Base-by-base conservation (phyloP, 2,329 filamentous ascomycete genomes). In the Fusarium chlamydosporum region DNA sequence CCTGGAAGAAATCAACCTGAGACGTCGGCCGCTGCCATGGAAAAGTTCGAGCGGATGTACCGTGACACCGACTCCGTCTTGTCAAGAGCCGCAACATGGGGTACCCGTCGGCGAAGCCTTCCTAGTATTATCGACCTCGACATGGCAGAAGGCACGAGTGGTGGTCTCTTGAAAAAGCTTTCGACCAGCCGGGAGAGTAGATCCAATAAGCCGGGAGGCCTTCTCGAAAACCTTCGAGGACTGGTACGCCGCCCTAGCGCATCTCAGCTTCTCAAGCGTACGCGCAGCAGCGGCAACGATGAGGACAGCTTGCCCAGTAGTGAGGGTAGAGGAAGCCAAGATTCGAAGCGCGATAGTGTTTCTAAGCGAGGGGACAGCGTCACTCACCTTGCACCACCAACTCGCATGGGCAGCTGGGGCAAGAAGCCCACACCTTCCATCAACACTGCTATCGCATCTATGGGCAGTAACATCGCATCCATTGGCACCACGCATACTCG, bases 41-140 rank as follows among this genome's bases (percentile, higher is more conserved):
- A 81, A 42, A 80, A 72, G 38, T 88, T 85, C 55, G 79, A 87
- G 67, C 79, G 79, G 12, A 81, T 86, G 80, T 84, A 80, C 55
- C 81, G 81, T 20, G 86, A 89, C 65, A 88, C 82, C 47, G 84
- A 83, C 29, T 90, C 88, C 0, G 81, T 89, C 12, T 77, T 89
- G 11, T 91, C 88, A 3, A 82, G 86, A 65, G 85, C 88, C 15
- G 90, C 90, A 18, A 93, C 91, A 1, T 89, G 91, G 83, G 91
- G 91, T 16, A 93, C 91, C 3, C 85, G 88, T 8, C 86, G 89
- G 41, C 85, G 86, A 59, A 91, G 90, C 75, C 81, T 91, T 48
- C 88, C 89, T 3, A 89, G 85, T 69, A 72, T 84, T 56, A 67
- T 82, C 7, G 89, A 92, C 58, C 79, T 88, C 29, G 88, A 82